Evolutionary conservation across 2,329 filamentous ascomycete species (phyloP), one percentile per base, ranked within the genome.

Genomic region (Aspergillus ochraceoroseus): DNA sequence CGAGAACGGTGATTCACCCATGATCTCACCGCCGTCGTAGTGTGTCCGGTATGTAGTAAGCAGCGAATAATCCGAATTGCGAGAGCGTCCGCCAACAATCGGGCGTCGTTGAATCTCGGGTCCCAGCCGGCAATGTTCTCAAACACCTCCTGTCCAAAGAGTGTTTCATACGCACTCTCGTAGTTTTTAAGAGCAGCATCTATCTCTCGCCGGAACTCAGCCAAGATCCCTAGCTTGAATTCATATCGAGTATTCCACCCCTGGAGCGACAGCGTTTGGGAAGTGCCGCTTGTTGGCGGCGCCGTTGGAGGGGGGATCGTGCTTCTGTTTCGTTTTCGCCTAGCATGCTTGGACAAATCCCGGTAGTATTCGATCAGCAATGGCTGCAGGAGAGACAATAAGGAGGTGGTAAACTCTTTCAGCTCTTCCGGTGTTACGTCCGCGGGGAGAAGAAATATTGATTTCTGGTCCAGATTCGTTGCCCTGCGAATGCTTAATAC

Each of bases 171-270:
- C 3, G 88, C 87, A 61, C 83, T 82, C 57, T 92, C 87, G 53
- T 89, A 95, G 38, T 87, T 88, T 29, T 88, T 79, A 56, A 87
- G 74, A 0, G 92, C 88, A 14, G 80, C 81, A 58, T 95, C 90
- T 75, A 90, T 86, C 61, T 96, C 92, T 58, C 94, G 86, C 6
- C 92, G 79, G 52, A 94, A 95, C 58, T 96, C 90, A 18, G 89
- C 87, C 58, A 96, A 86, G 0, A 95, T 73, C 5, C 83, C 90
- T 12, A 89, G 75, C 62, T 98, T 98, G 69, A 94, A 88, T 57
- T 98, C 90, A 64, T 95, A 95, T 11, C 90, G 82, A 38, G 94
- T 83, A 56, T 87, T 88, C 92, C 90, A 98, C 3, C 87, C 89
- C 28, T 87, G 81, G 7, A 83, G 71, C 1, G 88, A 85, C n/a